Evolutionary conservation across 371 early-diverging fungal species (phyloP), one percentile per base, ranked within the genome.

Genomic region (Mortierella sp.): DNA sequence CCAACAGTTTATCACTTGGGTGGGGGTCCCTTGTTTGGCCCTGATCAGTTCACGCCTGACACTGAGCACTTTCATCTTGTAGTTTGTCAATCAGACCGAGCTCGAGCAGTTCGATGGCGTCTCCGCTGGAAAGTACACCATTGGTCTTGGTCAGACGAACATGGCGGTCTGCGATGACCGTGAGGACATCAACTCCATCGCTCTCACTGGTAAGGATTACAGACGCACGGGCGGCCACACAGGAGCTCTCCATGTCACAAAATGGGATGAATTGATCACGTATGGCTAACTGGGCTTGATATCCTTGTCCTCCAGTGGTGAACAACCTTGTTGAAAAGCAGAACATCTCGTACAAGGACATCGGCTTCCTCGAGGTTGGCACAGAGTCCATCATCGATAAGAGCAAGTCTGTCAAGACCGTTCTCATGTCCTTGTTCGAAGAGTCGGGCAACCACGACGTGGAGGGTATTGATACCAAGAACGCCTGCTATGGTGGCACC

Each of bases 401-500:
- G 86, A 92, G 95, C 59, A 99, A 99, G 86, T 91, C 97, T 21
- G 95, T 96, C 74, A 98, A 98, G 86, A 89, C 97, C 14, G 93
- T 92, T 55, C 87, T 99, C 65, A 97, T 98, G 96, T 91, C 92
- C 58, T 86, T 99, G 51, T 98, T 98, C 79, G 83, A 81, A 39
- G 94, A 92, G 64, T 89, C 92, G 50, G 96, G 94, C 50, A 98
- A 98, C 88, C 87, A 86, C 45, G 92, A 91, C 71, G 92, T 99
- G 52, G 96, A 95, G 80, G 99, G 98, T 52, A 91, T 98, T 58
- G 98, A 97, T 74, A 96, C 95, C 57, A 96, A 94, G 80, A 98
- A 98, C 78, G 99, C 99, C 29, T 99, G 99, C 88, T 98, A 98
- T 76, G 98, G 99, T 68, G 99, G 98, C 63, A 97, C 98, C 46